phyloP scores from a whole-genome alignment of 2,329 filamentous ascomycete genomes.

The Cladosporium sp. region DNA sequence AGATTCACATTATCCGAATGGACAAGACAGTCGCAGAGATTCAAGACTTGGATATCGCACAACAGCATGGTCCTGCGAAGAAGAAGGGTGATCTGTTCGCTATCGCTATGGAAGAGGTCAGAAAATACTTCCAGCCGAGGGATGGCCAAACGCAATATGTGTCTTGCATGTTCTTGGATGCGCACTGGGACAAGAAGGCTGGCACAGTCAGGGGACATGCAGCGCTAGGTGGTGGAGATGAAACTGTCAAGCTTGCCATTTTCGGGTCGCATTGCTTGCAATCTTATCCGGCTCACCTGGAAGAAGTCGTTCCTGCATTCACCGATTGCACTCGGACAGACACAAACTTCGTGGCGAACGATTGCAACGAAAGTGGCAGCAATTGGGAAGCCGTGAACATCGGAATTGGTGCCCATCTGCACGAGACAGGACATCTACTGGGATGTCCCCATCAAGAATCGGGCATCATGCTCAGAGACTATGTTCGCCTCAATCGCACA shows the following conservation, averaged over 20 bases:
- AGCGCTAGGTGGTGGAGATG: constrained; percentile 73
- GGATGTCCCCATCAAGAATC: constrained; percentile 87
- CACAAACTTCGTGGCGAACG: constrained; percentile 76
- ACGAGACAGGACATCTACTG: constrained; percentile 87
- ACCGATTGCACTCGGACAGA: constrained; percentile 89
- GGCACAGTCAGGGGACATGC: constrained; percentile 78
- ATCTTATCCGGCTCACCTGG: constrained; percentile 84
- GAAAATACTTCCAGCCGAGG: constrained; percentile 71
- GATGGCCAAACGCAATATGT: constrained; percentile 86
- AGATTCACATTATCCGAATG: constrained; percentile 79
- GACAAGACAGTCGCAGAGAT: constrained; percentile 85
- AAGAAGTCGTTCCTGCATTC: constrained; percentile 88
- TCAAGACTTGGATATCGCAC: constrained; percentile 72
- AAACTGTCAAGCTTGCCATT: constrained; percentile 78
- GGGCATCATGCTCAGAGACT: constrained; percentile 91
- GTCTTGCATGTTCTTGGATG: constrained; percentile 81
- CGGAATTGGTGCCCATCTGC: constrained; percentile 88
- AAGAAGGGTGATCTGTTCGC: constrained; percentile 73
- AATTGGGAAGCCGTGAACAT: constrained; percentile 96
- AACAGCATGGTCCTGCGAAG: constrained; percentile 71
- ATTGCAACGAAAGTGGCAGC: constrained; percentile 82
- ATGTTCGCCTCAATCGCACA: constrained; percentile 78
- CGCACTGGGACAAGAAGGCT: constrained; percentile 76
- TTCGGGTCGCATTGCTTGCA: constrained; percentile 92
- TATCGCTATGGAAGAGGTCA: constrained; percentile 77